Conservation (phyloP, 2,329 filamentous ascomycete species). For the Scleromitrula shiraiana region DNA sequence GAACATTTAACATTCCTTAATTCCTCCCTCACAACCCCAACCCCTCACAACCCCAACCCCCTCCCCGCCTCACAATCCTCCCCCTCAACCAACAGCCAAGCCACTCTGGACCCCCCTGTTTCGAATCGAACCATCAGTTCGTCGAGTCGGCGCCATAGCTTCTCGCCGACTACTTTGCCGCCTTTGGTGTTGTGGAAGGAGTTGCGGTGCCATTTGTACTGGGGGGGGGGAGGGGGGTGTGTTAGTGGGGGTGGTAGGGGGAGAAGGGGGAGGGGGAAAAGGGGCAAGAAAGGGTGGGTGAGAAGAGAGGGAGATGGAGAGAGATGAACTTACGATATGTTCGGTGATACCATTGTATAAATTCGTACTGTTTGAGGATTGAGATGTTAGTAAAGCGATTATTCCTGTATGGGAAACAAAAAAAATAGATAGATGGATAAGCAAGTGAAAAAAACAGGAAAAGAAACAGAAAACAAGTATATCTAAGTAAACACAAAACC, state of each 20-base stretch:
- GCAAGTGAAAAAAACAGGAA: too few relatives aligned
- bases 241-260: background rate
- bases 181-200: constrained; percentile 4
- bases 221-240: background rate
- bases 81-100: constrained; percentile 6
- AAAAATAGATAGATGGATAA: too few relatives aligned
- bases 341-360: constrained; percentile 8
- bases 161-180: constrained; percentile 1
- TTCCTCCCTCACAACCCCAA: background rate
- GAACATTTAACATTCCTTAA: too few relatives aligned
- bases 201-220: constrained; percentile 11
- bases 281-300: too few relatives aligned
- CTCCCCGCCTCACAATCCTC: constrained; percentile 1
- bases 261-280: background rate
- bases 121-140: constrained; percentile 4
- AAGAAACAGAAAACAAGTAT: too few relatives aligned
- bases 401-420: too few relatives aligned
- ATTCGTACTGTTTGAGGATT: too few relatives aligned
- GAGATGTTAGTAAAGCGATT: too few relatives aligned
- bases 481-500: too few relatives aligned
- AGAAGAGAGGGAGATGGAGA: too few relatives aligned
- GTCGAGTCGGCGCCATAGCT: background rate
- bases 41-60: background rate
- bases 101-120: constrained; percentile 1
- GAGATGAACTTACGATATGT: constrained; percentile 6